Conservation (phyloP, 2,329 filamentous ascomycete genomes). For the Aspergillus awamori region DNA sequence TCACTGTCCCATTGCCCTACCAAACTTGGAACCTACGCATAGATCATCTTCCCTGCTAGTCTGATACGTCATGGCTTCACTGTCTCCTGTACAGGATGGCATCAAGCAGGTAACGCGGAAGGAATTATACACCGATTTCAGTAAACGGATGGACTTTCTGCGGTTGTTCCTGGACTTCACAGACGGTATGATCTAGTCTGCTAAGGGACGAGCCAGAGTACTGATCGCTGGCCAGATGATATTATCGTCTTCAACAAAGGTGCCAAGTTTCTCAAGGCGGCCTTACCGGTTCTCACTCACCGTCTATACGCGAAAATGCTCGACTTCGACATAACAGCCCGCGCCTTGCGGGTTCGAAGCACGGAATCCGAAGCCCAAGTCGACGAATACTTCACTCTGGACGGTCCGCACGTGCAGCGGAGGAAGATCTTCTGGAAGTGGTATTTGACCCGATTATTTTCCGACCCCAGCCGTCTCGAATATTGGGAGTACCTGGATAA, state of each 20-base stretch:
- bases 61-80: constrained; percentile 2
- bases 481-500: constrained; percentile 18
- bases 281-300: constrained; percentile 14
- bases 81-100: constrained; percentile 1
- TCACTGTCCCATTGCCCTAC: neutral
- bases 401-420: constrained; percentile 18
- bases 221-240: constrained; percentile 10
- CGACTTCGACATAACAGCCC: constrained; percentile 19
- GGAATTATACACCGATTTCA: constrained; percentile 18
- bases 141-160: constrained; percentile 14
- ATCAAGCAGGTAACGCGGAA: constrained; percentile 10
- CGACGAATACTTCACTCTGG: constrained; percentile 15
- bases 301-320: constrained; percentile 19
- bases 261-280: constrained; percentile 11
- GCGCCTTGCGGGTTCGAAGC: constrained; percentile 14
- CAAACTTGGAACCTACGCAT: neutral
- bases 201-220: neutral
- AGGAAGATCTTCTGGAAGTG: constrained; percentile 21
- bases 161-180: constrained; percentile 14
- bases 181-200: neutral
- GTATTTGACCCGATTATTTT: constrained; percentile 18
- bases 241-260: constrained; percentile 15
- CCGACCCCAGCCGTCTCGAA: constrained; percentile 12
- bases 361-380: constrained; percentile 11
- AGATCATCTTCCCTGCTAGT: neutral